Evolutionary conservation across 2,329 filamentous ascomycete genomes (phyloP).

Genomic region (Colletotrichum tofieldiae): DNA sequence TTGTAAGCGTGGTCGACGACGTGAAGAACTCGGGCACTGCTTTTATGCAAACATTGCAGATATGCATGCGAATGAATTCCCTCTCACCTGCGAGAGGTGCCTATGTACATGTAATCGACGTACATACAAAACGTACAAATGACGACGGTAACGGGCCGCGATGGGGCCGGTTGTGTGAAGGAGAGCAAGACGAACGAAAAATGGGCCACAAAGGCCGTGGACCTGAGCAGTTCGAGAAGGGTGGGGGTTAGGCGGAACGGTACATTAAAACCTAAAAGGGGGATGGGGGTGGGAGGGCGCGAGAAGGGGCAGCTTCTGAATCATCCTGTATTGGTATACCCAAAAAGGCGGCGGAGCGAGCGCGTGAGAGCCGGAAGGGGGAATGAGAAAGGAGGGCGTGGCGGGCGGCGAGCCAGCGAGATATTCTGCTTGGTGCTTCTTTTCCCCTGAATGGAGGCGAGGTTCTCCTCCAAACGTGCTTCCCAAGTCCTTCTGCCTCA

Average conservation of each 20-base stretch:
- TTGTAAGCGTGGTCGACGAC: neutral
- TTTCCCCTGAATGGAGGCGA: neutral
- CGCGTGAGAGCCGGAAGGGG: neutral
- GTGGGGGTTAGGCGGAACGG: neutral
- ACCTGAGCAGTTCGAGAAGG: neutral
- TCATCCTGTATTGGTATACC: constrained; percentile 20
- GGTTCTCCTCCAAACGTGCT: neutral
- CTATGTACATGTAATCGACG: neutral
- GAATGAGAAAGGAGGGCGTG: neutral
- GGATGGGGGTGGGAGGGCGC: neutral
- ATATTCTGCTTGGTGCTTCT: neutral
- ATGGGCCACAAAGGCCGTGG: neutral
- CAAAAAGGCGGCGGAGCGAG: neutral
- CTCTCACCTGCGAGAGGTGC: neutral
- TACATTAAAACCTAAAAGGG: neutral
- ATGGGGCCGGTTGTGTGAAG: neutral
- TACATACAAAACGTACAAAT: neutral
- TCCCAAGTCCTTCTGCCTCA: neutral
- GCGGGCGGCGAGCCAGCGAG: neutral
- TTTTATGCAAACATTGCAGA: neutral
- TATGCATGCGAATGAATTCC: neutral
- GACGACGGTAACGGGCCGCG: neutral
- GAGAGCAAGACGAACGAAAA: neutral
- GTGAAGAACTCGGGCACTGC: neutral
- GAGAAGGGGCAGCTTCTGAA: neutral